Conservation (phyloP, 1,284 basidiomycete species). For the Coniophora puteana region DNA sequence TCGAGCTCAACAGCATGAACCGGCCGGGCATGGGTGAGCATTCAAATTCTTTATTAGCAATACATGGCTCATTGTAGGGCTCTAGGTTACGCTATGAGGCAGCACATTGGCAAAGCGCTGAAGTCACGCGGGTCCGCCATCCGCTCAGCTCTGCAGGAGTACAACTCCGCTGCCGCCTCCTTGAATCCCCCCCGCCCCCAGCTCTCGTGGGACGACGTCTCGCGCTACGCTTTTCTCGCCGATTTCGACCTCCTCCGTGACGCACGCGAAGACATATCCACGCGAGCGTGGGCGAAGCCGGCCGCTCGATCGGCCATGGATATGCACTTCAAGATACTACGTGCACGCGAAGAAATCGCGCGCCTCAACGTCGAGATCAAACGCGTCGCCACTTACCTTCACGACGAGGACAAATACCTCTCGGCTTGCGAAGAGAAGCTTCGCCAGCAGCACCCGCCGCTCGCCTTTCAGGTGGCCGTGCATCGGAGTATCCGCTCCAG, state of each 20-base stretch:
- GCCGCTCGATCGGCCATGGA: constrained; percentile 3
- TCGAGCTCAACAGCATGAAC: constrained; percentile 1
- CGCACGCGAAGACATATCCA: constrained; percentile 13
- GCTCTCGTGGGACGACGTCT: constrained; percentile 17
- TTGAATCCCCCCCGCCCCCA: constrained; percentile 5
- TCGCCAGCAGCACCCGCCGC: too few relatives aligned
- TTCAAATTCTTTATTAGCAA: background rate
- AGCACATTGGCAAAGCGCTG: constrained; percentile 22
- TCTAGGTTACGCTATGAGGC: constrained; percentile 22
- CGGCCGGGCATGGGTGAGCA: constrained; percentile 1
- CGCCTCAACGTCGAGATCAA: constrained; percentile 5
- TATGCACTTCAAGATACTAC: constrained; percentile 8
- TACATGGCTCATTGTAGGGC: background rate
- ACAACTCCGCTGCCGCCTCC: constrained; percentile 16
- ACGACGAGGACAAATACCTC: constrained; percentile 6
- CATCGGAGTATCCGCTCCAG: background rate
- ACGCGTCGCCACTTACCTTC: constrained; percentile 5
- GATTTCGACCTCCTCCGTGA: constrained; percentile 23
- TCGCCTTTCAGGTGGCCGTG: constrained; percentile 1
- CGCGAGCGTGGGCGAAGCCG: constrained; percentile 5
- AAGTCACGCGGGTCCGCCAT: constrained; percentile 16
- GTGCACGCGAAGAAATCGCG: constrained; percentile 5
- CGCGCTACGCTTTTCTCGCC: constrained; percentile 16
- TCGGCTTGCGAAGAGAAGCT: too few relatives aligned
- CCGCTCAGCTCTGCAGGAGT: constrained; percentile 13